A percentile compares a stretch with the other conserved stretches of the same genome.
Conservation (phyloP, 192 early-diverging fungal species). For the Chytriomyces sp. region DNA sequence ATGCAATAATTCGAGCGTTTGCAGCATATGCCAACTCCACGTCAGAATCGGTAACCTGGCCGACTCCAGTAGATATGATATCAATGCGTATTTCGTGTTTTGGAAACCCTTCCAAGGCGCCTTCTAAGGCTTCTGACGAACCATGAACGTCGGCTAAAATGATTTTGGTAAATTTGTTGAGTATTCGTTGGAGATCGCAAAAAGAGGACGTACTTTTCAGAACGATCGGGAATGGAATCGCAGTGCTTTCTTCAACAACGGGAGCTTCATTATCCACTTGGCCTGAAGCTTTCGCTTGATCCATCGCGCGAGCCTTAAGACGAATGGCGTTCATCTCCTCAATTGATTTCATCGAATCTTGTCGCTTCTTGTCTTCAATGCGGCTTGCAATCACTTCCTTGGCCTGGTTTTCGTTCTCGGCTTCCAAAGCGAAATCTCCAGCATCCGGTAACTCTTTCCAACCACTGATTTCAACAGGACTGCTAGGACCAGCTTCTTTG, state of each 20-base stretch:
- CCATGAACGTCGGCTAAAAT: conserved; percentile 87
- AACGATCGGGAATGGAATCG: conserved; percentile 60
- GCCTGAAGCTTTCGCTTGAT: conserved; percentile 33
- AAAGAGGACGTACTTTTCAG: conserved; percentile 64
- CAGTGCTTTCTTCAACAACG: conserved; percentile 45
- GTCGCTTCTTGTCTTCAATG: conserved; percentile 63
- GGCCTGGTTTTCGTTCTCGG: conserved; percentile 70
- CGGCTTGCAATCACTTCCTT: conserved; percentile 77
- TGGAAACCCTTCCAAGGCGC: conserved; percentile 77
- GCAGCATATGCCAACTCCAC: conserved; percentile 62
- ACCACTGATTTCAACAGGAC: conserved; percentile 84
- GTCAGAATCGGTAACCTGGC: conserved; percentile 85
- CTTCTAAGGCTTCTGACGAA: conserved; percentile 84
- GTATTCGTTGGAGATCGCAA: background rate
- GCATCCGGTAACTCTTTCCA: conserved; percentile 93
- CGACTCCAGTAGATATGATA: conserved; percentile 82
- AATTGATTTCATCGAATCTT: conserved; percentile 66
- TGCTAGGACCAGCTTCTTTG: conserved; percentile 80
- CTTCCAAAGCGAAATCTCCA: conserved; percentile 86
- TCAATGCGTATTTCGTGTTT: conserved; percentile 75
- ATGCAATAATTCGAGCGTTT: conserved; percentile 72
- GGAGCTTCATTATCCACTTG: conserved; percentile 49
- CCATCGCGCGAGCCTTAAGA: conserved; percentile 29
- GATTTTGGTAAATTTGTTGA: background rate
- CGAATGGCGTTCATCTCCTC: conserved; percentile 82